Evolutionary conservation across 2,329 filamentous ascomycete genomes (phyloP).

Genomic region (Chrysoporthe puriensis): DNA sequence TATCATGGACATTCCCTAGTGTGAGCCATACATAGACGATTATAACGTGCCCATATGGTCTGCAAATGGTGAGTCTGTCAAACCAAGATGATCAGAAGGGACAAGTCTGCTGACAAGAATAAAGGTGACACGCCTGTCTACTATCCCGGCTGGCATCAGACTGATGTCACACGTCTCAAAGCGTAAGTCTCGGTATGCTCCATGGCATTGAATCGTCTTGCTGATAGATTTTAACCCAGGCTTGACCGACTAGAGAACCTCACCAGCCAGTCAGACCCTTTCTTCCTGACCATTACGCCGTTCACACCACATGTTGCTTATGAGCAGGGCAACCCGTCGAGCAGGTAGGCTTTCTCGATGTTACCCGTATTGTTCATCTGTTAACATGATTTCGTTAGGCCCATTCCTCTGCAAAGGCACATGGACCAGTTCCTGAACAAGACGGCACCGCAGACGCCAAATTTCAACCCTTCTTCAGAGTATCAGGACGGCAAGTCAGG

Average conservation of each 20-base stretch:
- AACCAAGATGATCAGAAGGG: too few relatives aligned
- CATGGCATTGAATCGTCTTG: neutral
- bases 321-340: constrained; percentile 25
- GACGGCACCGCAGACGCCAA: constrained; percentile 30
- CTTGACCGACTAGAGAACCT: constrained; percentile 31
- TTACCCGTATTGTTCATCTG: neutral
- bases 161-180: constrained; percentile 35
- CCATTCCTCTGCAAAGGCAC: constrained; percentile 30
- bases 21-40: constrained; percentile 37
- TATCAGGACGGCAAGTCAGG: constrained; percentile 29
- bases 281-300: constrained; percentile 32
- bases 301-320: constrained; percentile 32
- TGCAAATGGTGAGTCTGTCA: constrained; percentile 25
- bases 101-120: neutral
- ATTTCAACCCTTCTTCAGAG: constrained; percentile 34
- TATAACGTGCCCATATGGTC: constrained; percentile 36
- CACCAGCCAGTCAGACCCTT: constrained; percentile 30
- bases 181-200: constrained; percentile 21
- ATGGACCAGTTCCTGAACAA: constrained; percentile 29
- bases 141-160: constrained; percentile 34
- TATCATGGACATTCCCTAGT: constrained; percentile 18
- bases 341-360: constrained; percentile 1
- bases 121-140: constrained; percentile 26
- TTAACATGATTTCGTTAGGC: constrained; percentile 5
- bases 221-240: constrained; percentile 12